Conservation (phyloP, 768 basidiomycete species). For the Podaxis pistillaris region DNA sequence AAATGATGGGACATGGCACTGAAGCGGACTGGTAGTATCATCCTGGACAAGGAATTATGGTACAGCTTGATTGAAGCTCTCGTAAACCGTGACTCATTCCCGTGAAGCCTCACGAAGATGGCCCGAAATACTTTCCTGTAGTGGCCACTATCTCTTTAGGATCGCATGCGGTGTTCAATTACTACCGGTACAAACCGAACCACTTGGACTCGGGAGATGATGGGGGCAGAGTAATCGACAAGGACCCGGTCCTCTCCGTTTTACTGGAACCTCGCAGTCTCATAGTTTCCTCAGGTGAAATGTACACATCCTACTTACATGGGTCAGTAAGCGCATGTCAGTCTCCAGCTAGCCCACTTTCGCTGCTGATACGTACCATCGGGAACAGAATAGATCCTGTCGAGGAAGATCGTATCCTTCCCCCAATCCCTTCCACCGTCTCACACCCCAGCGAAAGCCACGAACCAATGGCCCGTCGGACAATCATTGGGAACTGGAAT, state of each 20-base stretch:
- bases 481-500: conserved; percentile 55
- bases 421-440: conserved; percentile 19
- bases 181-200: conserved; percentile 60
- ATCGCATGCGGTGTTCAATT: conserved; percentile 80
- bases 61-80: conserved; percentile 31
- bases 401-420: conserved; percentile 45
- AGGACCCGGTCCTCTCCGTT: conserved; percentile 64
- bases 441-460: conserved; percentile 22
- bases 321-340: conserved; percentile 43
- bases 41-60: conserved; percentile 92
- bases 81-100: conserved; percentile 9
- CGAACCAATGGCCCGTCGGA: neutral
- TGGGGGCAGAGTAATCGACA: conserved; percentile 56
- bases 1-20: conserved; percentile 5
- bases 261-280: conserved; percentile 86
- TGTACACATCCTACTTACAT: conserved; percentile 77
- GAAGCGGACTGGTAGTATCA: conserved; percentile 55
- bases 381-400: conserved; percentile 54
- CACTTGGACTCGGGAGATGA: conserved; percentile 20
- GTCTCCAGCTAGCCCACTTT: neutral
- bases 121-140: conserved; percentile 81
- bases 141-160: conserved; percentile 91
- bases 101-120: conserved; percentile 86
- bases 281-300: conserved; percentile 64
- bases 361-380: conserved; percentile 11